These are phyloP conservation scores for Fusarium oxysporum DNA, from an alignment of 2,329 filamentous ascomycete genomes.

Conservation along the genomic window DNA sequence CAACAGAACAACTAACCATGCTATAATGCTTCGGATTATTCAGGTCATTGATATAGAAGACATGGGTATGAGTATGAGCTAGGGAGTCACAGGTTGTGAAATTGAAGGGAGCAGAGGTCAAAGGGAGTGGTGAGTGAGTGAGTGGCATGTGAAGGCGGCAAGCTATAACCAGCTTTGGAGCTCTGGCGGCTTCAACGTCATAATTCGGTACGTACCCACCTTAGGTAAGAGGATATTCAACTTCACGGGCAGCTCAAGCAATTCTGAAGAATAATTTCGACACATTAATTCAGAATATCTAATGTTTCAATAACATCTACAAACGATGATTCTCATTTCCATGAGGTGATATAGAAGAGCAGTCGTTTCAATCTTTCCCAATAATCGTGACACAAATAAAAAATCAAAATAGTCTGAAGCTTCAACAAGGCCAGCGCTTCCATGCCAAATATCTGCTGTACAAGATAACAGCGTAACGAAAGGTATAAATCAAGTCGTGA, in stretches of 20 bases:
- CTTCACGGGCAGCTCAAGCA: neutral
- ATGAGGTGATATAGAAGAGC: constrained; percentile 16
- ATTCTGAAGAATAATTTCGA: neutral
- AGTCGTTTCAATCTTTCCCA: constrained; percentile 37
- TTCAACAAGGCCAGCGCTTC: constrained; percentile 27
- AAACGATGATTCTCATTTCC: neutral
- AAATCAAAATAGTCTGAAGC: constrained; percentile 6
- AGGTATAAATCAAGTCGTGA: constrained; percentile 33
- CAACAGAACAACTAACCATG: constrained; percentile 33
- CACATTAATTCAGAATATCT: neutral
- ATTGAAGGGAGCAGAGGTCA: constrained; percentile 13
- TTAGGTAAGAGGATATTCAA: neutral
- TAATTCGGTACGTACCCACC: constrained; percentile 31
- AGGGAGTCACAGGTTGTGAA: neutral
- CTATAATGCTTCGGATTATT: neutral
- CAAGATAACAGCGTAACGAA: constrained; percentile 27
- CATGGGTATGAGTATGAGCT: constrained; percentile 11
- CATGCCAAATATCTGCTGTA: constrained; percentile 21
- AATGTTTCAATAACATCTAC: neutral
- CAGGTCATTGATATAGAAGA: constrained; percentile 14
- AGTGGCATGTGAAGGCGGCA: constrained; percentile 41
- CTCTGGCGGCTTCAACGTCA: constrained; percentile 39
- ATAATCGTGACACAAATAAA: constrained; percentile 31
- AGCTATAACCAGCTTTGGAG: constrained; percentile 10
- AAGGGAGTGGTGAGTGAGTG: constrained; percentile 8